Base-by-base conservation (phyloP, 2,329 filamentous ascomycete species). In the Cercospora janseana region DNA sequence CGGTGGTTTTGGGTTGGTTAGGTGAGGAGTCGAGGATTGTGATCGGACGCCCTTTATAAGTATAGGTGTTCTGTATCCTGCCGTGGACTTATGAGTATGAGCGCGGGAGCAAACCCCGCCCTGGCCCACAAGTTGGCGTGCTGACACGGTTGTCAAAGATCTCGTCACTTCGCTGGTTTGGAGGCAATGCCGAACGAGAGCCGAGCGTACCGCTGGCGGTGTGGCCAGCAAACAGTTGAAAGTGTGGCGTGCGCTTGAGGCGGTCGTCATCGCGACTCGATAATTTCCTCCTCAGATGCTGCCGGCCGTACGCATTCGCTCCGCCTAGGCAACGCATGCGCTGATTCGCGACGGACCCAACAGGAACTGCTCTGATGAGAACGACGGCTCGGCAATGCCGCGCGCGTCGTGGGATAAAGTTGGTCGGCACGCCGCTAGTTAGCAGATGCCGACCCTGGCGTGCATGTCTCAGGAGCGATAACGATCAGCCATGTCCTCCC, bases 201-300 rank as follows among this genome's bases (percentile, higher is more conserved):
- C 55, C 47, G 55, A 48, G 28, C 52, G 51, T 31, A 58, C 13
- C 27, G 55, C 52, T 27, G 55, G 55, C 37, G 55, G 57, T 50
- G 57, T 50, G 6, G 46, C 50, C 29, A 59, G 44, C 7, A 58
- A 37, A 29, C 18, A 50, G 32, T 35, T 47, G 34, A 52, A 26
- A 29, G 40, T 26, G 28, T 38, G 41, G 10, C 27, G 16, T 20
- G 45, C 44, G n/a, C 29, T 18, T 15, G 40, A 26, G 24, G 40
- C 28, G 34, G 34, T 21, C n/a, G 20, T 21, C 46, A 49, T 49
- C 15, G 32, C 35, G n/a, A 38, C 16, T 28, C 15, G 28, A 48
- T 28, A 24, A 48, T 26, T 8, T 21, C 4, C 31, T 13, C 10
- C 34, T 23, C 34, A 18, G 8, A 21, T n/a, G 24, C 23, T 15